Evolutionary conservation across 345 rosid genomes (phyloP).

Genomic region (Bruguiera sexangula): DNA sequence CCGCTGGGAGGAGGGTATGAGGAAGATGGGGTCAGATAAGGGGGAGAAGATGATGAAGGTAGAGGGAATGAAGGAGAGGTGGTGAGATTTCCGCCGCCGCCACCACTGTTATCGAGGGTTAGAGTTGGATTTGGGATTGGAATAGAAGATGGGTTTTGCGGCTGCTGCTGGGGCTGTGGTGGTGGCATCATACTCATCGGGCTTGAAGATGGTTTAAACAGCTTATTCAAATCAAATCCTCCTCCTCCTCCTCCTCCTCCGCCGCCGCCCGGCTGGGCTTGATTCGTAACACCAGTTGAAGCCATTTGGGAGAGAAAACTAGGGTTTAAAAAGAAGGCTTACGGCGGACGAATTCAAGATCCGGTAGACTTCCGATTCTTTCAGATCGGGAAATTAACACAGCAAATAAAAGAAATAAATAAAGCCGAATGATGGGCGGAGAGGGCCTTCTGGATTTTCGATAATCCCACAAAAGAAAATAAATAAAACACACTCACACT

Average conservation of each 20-base stretch:
- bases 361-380: conserved; percentile 3
- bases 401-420: too few relatives aligned
- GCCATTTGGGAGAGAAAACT: conserved; percentile 19
- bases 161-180: conserved; percentile 16
- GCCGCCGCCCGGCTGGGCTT: background rate
- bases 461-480: background rate
- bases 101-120: background rate
- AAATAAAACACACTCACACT: too few relatives aligned
- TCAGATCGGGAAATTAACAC: conserved; percentile 3
- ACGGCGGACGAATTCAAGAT: background rate
- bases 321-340: background rate
- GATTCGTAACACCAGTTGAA: conserved; percentile 32
- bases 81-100: conserved; percentile 10
- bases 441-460: background rate
- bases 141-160: conserved; percentile 13
- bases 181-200: conserved; percentile 12
- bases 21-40: conserved; percentile 46
- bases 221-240: conserved; percentile 33
- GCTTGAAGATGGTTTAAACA: conserved; percentile 35
- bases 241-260: conserved; percentile 15
- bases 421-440: too few relatives aligned
- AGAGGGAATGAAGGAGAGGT: conserved; percentile 30
- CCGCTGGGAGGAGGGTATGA: conserved; percentile 59
- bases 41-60: conserved; percentile 27
- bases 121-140: background rate